A percentile compares a stretch with the other conserved stretches of the same genome.
Evolutionary conservation across 352 stramenopile genomes (phyloP).

Genomic region (Phytophthora parvispora): DNA sequence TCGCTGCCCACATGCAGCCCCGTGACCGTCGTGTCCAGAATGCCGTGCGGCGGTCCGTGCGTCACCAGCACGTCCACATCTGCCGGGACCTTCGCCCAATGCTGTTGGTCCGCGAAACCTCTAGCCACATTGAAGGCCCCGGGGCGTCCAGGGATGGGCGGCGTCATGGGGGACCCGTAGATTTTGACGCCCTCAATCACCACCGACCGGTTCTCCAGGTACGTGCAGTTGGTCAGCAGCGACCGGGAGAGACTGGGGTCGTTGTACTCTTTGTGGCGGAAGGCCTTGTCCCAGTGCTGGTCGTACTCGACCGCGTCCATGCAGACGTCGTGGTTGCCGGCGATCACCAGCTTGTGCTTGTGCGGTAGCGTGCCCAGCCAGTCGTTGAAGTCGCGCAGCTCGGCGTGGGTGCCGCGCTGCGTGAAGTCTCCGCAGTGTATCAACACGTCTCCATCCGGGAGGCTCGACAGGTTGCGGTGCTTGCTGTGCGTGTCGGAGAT

Average conservation of each 20-base stretch:
- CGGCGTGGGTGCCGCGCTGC: constrained; percentile 71
- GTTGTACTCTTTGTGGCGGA: constrained; percentile 69
- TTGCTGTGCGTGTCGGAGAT: constrained; percentile 87
- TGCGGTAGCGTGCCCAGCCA: constrained; percentile 86
- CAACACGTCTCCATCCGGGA: constrained; percentile 85
- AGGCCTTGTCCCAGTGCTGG: constrained; percentile 69
- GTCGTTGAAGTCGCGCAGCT: constrained; percentile 81
- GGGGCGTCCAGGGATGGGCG: constrained; percentile 65
- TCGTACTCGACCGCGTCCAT: constrained; percentile 80
- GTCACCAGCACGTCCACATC: constrained; percentile 92
- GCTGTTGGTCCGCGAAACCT: constrained; percentile 69
- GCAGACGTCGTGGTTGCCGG: constrained; percentile 86
- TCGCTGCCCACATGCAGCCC: constrained; percentile 83
- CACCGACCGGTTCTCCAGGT: constrained; percentile 79
- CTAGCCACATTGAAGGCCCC: constrained; percentile 82
- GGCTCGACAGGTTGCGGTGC: constrained; percentile 66
- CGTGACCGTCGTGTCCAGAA: constrained; percentile 80
- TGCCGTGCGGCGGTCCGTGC: constrained; percentile 89
- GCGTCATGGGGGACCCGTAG: constrained; percentile 83
- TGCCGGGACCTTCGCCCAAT: constrained; percentile 76
- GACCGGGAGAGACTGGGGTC: constrained; percentile 58
- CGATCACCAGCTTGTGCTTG: constrained; percentile 81
- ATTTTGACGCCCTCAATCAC: constrained; percentile 82
- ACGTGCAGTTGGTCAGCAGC: constrained; percentile 80
- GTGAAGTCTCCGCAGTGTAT: constrained; percentile 95